Evolutionary conservation across 2,329 filamentous ascomycete species (phyloP), one percentile per base, ranked within the genome.

Genomic region (Penicillium brevicompactum): DNA sequence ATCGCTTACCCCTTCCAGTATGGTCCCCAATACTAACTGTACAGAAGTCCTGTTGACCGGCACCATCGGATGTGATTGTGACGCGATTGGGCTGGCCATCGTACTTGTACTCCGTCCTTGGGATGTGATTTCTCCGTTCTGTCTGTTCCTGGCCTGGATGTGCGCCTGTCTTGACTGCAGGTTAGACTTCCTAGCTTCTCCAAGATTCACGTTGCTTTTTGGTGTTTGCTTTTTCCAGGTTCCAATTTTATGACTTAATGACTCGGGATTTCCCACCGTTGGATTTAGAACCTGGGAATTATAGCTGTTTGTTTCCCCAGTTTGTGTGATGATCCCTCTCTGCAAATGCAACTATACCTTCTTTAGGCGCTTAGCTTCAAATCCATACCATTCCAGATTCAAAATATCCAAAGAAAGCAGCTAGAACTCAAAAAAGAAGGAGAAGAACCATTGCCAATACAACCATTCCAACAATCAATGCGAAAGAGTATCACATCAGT

Each of bases 1-100:
- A 34, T 51, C 32, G 41, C 41, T 40, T 54, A n/a, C 47, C 34
- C 27, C 31, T 51, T 50, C 47, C 41, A 54, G 47, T 10, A 34
- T 46, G 27, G 24, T 11, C 18, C 18, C 18, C 18, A 18, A 18
- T 18, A 18, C 18, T 18, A 18, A 18, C 24, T 46, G 13, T 37
- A 44, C 37, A 44, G 18, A 18, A 18, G 18, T 18, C 18, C 18
- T 18, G 16, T 32, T 32, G 32, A 16, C 31, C 24, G 22, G 51
- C 40, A 45, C 4, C 14, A 9, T 41, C 41, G 46, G 46, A 38
- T 46, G 51, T 44, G 51, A 34, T 48, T 44, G 34, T 55, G 42
- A 51, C 11, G 6, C 24, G 52, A 41, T 30, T 4, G 32, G n/a
- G 34, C 31, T 51, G n/a, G 37, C n/a, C 24, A 16, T 16, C 8